Conservation (phyloP, 257 asterid species). For the Echium plantagineum region DNA sequence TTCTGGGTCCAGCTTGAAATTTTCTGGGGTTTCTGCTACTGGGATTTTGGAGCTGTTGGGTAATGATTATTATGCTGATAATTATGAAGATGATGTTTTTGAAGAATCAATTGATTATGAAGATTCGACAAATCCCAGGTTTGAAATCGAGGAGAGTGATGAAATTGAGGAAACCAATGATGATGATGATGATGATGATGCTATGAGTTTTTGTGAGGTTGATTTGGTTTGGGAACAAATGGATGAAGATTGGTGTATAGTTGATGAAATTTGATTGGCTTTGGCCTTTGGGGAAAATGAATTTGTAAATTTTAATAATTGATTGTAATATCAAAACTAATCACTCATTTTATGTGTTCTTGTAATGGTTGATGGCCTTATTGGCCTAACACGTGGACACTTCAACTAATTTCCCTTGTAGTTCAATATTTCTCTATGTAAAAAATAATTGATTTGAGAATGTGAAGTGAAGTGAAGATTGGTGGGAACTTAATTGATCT, state of each 20-base stretch:
- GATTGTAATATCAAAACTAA: too few species aligned
- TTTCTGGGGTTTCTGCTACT: conserved; percentile 49
- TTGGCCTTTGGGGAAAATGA: not conserved
- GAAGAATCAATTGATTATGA: not conserved
- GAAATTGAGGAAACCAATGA: conserved; percentile 12
- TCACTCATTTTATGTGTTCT: too few species aligned
- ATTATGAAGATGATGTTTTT: conserved; percentile 7
- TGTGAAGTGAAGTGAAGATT: not conserved
- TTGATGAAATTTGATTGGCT: conserved; percentile 36
- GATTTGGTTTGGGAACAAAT: conserved; percentile 26
- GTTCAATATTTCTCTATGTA: conserved; percentile 21
- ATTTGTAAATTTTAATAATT: not conserved
- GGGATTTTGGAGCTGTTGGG: conserved; percentile 50
- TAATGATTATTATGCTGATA: conserved; percentile 5
- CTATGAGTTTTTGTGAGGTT: conserved; percentile 30
- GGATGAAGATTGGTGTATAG: conserved; percentile 67
- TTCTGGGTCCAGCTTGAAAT: conserved; percentile 25
- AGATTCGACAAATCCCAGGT: not conserved
- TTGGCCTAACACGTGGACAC: too few species aligned
- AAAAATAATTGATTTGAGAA: conserved; percentile 18
- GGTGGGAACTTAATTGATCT: too few species aligned
- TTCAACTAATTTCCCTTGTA: too few species aligned
- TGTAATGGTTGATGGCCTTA: too few species aligned
- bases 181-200: conserved; percentile 14
- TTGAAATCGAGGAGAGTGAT: not conserved